Base-by-base conservation (phyloP, 1,284 basidiomycete species). In the Cutaneotrichosporon cyanovorans region DNA sequence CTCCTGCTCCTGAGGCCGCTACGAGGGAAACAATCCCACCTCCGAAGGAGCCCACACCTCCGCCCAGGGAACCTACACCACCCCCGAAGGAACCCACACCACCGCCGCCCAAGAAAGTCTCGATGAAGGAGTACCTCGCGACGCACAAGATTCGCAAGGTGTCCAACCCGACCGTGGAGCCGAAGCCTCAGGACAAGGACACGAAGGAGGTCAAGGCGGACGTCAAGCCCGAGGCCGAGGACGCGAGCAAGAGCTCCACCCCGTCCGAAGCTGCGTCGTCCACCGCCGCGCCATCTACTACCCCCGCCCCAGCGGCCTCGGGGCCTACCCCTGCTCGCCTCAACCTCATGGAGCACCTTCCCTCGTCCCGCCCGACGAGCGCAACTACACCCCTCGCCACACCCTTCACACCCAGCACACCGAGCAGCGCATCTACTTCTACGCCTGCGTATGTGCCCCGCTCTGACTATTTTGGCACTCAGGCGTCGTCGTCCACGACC, bases 71-170 rank as follows among this genome's bases (percentile, higher is more conserved):
- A 42, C 58, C 42, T 34, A 56, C 50, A n/a, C 57, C 44, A 15
- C 61, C 61, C 22, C 58, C 59, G 15, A 65, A 65, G 56, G 63
- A 65, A 47, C 58, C 62, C 30, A 55, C 53, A 10, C 50, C 55
- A 11, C 57, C 56, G 19, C 61, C 60, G 33, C 59, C 59, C 18
- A 65, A 65, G 58, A 65, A 65, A 47, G 59, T 68, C 8, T 58
- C 60, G 3, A 47, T 68, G n/a, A 50, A 56, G 16, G 66, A 69
- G 32, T 69, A 65, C 41, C 48, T 69, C 31, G 63, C 62, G 37
- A 62, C 38, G 19, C 56, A 61, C 45, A 65, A 62, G 54, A 58
- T 65, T 31, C 53, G 60, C 46, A 65, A 63, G 48, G 57, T 62
- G 19, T 48, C 52, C 4, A 45, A 55, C 34, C 36, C 23, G 12